Evolutionary conservation across 495 filamentous ascomycete species (phyloP).

Genomic region (Penicillium coffeae): DNA sequence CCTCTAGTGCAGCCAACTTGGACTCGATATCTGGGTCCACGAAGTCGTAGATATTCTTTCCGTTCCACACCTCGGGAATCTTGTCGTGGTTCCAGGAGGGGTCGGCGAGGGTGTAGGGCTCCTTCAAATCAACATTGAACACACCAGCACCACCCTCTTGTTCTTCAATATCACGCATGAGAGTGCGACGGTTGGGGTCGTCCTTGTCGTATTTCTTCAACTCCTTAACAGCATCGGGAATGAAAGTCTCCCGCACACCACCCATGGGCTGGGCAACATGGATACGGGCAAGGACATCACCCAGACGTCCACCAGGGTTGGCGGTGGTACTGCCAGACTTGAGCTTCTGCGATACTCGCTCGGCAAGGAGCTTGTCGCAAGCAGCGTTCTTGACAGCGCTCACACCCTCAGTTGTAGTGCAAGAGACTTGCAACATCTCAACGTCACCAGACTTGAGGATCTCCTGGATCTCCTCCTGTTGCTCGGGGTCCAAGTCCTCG

Average conservation of each 20-base stretch:
- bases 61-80: constrained; percentile 87
- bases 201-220: constrained; percentile 85
- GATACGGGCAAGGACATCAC: constrained; percentile 85
- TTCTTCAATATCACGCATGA: constrained; percentile 86
- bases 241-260: constrained; percentile 77
- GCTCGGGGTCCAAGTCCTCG: constrained; percentile 81
- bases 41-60: constrained; percentile 95
- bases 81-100: constrained; percentile 94
- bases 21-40: constrained; percentile 94
- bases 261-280: constrained; percentile 91
- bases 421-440: constrained; percentile 86
- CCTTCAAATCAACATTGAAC: constrained; percentile 85
- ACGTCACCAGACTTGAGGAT: constrained; percentile 83
- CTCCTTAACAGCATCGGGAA: constrained; percentile 77
- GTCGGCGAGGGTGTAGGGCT: constrained; percentile 78
- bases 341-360: constrained; percentile 90
- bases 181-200: constrained; percentile 71
- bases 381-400: constrained; percentile 92
- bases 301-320: constrained; percentile 69
- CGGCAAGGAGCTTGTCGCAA: constrained; percentile 87
- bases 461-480: constrained; percentile 69
- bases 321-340: constrained; percentile 78
- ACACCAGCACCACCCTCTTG: constrained; percentile 93
- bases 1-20: constrained; percentile 85
- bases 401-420: constrained; percentile 91